Percentiles rank a stretch among this genome's conserved stretches.
These are phyloP conservation scores for Kwoniella dendrophila DNA, from an alignment of 768 basidiomycete species.

Conservation along the genomic window DNA sequence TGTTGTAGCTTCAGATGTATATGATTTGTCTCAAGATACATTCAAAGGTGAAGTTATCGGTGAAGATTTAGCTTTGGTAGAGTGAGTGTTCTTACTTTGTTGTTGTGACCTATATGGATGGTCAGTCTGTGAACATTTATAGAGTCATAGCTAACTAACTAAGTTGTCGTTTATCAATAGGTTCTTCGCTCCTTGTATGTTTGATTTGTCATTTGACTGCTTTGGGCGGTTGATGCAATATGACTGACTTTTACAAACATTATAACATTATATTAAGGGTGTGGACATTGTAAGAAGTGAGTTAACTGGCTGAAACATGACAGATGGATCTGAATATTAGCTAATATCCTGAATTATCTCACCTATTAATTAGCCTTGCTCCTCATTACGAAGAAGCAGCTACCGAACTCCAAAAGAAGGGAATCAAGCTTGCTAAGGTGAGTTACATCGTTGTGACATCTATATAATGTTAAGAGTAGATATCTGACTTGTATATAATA, in stretches of 20 bases:
- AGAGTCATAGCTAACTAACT: not conserved
- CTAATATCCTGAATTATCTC: not conserved
- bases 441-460: not conserved
- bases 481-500: not conserved
- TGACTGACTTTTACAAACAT: not conserved
- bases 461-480: not conserved
- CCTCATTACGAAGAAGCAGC: constrained; percentile 91
- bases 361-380: constrained; percentile 63
- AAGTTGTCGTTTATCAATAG: constrained; percentile 5
- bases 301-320: too few relatives aligned
- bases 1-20: constrained; percentile 69
- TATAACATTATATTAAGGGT: constrained; percentile 61
- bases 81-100: constrained; percentile 71
- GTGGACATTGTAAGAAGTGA: constrained; percentile 85
- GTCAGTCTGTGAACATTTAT: not conserved
- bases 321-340: not conserved
- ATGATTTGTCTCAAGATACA: constrained; percentile 69
- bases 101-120: not conserved
- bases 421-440: constrained; percentile 83
- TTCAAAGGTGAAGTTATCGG: constrained; percentile 69
- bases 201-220: not conserved
- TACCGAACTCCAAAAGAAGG: constrained; percentile 78
- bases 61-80: constrained; percentile 80
- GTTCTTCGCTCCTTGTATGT: constrained; percentile 52
- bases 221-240: not conserved